These are phyloP conservation scores for Salvia hispanica DNA, from an alignment of 257 asterid genomes.

Conservation along the genomic window DNA sequence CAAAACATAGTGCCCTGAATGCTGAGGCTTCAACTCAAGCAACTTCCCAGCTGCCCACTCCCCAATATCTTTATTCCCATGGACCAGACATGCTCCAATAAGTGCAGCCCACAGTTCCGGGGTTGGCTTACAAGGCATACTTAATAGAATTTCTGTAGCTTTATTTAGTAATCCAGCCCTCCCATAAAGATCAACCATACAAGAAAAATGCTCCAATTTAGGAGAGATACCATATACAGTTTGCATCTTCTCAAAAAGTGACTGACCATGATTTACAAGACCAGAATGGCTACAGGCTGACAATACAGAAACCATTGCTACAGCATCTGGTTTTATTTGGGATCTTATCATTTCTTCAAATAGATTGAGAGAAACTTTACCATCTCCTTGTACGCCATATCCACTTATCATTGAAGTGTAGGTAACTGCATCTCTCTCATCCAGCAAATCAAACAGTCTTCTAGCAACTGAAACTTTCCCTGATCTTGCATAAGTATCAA, in stretches of 20 bases:
- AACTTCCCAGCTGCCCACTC: constrained; percentile 87
- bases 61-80: constrained; percentile 71
- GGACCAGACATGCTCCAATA: constrained; percentile 78
- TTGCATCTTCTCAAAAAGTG: constrained; percentile 64
- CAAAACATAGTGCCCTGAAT: constrained; percentile 76
- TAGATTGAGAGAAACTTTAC: constrained; percentile 56
- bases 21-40: constrained; percentile 61
- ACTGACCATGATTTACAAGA: constrained; percentile 60
- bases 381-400: constrained; percentile 72
- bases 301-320: constrained; percentile 71
- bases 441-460: constrained; percentile 62
- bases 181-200: constrained; percentile 87
- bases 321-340: constrained; percentile 69
- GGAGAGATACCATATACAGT: constrained; percentile 55
- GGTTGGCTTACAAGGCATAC: constrained; percentile 70
- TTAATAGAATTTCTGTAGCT: constrained; percentile 53
- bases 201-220: constrained; percentile 69
- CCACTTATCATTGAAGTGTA: constrained; percentile 89
- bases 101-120: constrained; percentile 87
- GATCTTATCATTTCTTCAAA: constrained; percentile 67
- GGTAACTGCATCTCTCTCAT: constrained; percentile 64
- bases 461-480: constrained; percentile 70
- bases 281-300: constrained; percentile 96
- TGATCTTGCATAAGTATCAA: constrained; percentile 82
- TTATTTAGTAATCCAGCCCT: constrained; percentile 71